Base-by-base conservation (phyloP, 2,329 filamentous ascomycete species). In the Ceratocystis smalleyi region DNA sequence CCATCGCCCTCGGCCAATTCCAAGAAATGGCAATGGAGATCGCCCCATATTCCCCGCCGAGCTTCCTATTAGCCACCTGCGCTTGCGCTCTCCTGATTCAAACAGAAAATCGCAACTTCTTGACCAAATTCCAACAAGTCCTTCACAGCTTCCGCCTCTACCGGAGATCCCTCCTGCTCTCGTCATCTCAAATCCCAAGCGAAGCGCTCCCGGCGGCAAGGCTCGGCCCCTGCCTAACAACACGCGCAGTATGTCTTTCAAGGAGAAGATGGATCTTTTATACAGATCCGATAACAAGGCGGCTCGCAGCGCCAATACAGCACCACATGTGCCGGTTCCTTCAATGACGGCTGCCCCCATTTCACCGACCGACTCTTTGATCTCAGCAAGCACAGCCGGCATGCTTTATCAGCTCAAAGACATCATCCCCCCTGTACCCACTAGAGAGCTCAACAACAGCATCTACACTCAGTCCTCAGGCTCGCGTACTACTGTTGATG, bases 231-330 rank as follows among this genome's bases (percentile, higher is more conserved):
- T 76, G 5, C 77, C 79, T 2, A 82, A 81, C 66, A 72, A 80
- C 66, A 81, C 79, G 2, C 78, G 77, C 71, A 83, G 79, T 69
- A 83, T 83, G 81, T 81, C 79, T 0, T 77, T 81, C 67, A 75
- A 82, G 62, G 81, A 83, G 68, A 83, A 83, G 70, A 80, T 83
- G 73, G 72, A 75, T 1, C 70, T 81, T 4, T 71, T 83, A 27
- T 69, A 70, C 27, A 67, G 68, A n/a, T 63, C 67, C 4, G 64
- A 68, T 15, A 62, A 62, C 4, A 64, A 69, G 22, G 70, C 10
- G 10, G 35, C 71, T 7, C 27, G 27, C 7, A 35, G 54, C 15
- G 10, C 24, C 27, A 57, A 57, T 57, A 15, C 24, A 5, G 54
- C 5, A 8, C 54, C 27, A 63, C 76, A 76, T 64, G 71, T 73